Evolutionary conservation across 257 asterid species (phyloP), one percentile per base, ranked within the genome.

Genomic region (Nicotiana attenuata): DNA sequence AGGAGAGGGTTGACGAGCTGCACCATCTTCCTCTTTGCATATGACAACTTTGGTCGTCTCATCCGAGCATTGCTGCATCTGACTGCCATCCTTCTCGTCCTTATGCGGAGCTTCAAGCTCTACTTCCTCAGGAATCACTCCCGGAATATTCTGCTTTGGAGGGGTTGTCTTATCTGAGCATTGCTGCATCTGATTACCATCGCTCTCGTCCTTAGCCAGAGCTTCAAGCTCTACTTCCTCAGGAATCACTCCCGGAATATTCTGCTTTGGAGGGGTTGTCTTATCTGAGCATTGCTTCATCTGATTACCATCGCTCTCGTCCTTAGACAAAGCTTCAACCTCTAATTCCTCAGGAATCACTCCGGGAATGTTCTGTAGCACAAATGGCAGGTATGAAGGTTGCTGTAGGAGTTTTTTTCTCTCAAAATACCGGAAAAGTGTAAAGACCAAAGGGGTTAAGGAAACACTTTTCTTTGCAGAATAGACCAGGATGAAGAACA

Each of bases 281-380:
- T 73, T 35, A 47, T 73, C 61, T 1, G 61, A 5, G 33, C 41
- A 73, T 47, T 15, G 79, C 17, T 50, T 41, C 79, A 24, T 75
- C 63, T 75, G 5, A 75, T 26, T 26, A 61, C 5, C 79, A 50
- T 50, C 14, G 41, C 5, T 59, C 28, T 81, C 55, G 53, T 83
- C 90, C 68, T 82, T 85, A 81, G 85, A 16, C 80, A 76, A 41
- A 73, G 83, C 67, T 80, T 85, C 86, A 56, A 83, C 82, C 82
- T 45, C 78, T 65, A 52, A 67, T 80, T 53, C 61, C 19, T 80
- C 83, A 1, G 83, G 66, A 80, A 80, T 52, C 65, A 80, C 83
- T 41, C 13, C 66, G 7, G 83, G 83, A 59, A 52, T 29, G 28
- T 45, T 65, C 14, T 80, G 35, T 29, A 80, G 64, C 76, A 52